A percentile compares a stretch with the other conserved stretches of the same genome.
These are phyloP conservation scores for Tricholomella constricta DNA, from an alignment of 768 basidiomycete species.

Conservation along the genomic window DNA sequence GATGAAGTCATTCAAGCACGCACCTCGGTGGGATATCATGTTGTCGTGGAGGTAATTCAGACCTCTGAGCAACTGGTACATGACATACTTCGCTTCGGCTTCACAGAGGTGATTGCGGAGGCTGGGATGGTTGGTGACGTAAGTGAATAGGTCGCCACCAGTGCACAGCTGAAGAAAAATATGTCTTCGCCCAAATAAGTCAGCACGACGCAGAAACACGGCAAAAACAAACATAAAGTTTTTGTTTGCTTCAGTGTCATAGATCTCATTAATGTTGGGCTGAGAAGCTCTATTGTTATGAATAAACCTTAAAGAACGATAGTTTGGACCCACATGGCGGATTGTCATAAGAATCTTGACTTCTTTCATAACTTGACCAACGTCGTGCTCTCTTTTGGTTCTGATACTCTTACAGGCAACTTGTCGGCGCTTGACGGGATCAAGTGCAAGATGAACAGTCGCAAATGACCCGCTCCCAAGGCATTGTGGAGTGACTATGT, in stretches of 20 bases:
- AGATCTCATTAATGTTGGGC: constrained; percentile 84
- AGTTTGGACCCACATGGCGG: constrained; percentile 56
- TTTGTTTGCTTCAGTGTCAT: constrained; percentile 63
- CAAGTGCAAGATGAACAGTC: constrained; percentile 77
- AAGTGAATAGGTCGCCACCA: constrained; percentile 86
- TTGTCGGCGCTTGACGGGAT: constrained; percentile 62
- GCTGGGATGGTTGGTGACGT: constrained; percentile 65
- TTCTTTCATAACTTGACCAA: constrained; percentile 73
- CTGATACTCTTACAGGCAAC: constrained; percentile 86
- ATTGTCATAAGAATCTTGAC: constrained; percentile 71
- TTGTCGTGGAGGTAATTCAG: constrained; percentile 70
- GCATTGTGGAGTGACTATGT: constrained; percentile 76
- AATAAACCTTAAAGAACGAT: neutral
- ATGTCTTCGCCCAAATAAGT: constrained; percentile 45
- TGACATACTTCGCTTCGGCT: constrained; percentile 83
- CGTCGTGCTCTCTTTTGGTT: constrained; percentile 58
- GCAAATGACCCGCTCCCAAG: constrained; percentile 84
- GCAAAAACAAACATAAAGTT: constrained; percentile 52
- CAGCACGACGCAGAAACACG: neutral
- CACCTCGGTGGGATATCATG: constrained; percentile 80
- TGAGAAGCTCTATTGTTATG: constrained; percentile 25
- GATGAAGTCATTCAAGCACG: neutral
- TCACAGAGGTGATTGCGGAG: constrained; percentile 59
- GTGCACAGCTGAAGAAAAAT: constrained; percentile 87
- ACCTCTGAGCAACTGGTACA: constrained; percentile 76